phyloP scores from a whole-genome alignment of 1,139 yeast genomes.

The Kodamaea derodonti region DNA sequence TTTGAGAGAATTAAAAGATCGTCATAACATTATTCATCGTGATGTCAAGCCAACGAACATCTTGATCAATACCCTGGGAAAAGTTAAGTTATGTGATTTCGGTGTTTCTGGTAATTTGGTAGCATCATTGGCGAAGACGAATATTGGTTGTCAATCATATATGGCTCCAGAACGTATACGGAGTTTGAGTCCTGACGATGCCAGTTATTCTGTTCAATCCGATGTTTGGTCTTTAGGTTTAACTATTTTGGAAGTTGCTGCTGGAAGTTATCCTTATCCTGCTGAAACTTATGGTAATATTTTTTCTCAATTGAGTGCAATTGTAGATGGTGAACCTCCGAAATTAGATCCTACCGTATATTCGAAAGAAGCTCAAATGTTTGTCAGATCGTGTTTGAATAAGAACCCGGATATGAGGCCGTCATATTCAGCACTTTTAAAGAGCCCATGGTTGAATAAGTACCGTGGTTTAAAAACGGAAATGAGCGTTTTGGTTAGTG shows the following conservation, averaged over 20 bases:
- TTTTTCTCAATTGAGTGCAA: constrained; percentile 89
- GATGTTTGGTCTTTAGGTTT: constrained; percentile 96
- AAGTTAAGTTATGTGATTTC: constrained; percentile 90
- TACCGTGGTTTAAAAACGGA: constrained; percentile 41
- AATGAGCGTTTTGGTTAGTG: constrained; percentile 37
- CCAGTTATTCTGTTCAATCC: constrained; percentile 87
- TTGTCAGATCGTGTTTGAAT: constrained; percentile 75
- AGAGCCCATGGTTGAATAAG: constrained; percentile 77
- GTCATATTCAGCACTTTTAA: constrained; percentile 66
- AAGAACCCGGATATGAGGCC: constrained; percentile 83
- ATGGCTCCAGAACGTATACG: constrained; percentile 99
- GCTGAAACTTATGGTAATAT: constrained; percentile 89
- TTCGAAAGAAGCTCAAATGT: constrained; percentile 74
- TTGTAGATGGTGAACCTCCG: constrained; percentile 96
- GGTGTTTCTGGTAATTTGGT: constrained; percentile 96
- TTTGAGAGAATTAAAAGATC: constrained; percentile 74
- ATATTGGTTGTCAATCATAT: constrained; percentile 96
- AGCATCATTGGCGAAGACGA: constrained; percentile 92
- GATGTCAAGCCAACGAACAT: constrained; percentile 98
- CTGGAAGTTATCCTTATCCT: constrained; percentile 92
- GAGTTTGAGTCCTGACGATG: constrained; percentile 52
- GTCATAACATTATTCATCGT: constrained; percentile 89
- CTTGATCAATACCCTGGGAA: constrained; percentile 73
- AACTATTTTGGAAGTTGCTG: constrained; percentile 82
- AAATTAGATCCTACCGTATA: constrained; percentile 50